A percentile compares a stretch with the other conserved stretches of the same genome.
These are phyloP conservation scores for Polygonum aviculare DNA, from an alignment of 148 eudicot genomes.

Conservation along the genomic window DNA sequence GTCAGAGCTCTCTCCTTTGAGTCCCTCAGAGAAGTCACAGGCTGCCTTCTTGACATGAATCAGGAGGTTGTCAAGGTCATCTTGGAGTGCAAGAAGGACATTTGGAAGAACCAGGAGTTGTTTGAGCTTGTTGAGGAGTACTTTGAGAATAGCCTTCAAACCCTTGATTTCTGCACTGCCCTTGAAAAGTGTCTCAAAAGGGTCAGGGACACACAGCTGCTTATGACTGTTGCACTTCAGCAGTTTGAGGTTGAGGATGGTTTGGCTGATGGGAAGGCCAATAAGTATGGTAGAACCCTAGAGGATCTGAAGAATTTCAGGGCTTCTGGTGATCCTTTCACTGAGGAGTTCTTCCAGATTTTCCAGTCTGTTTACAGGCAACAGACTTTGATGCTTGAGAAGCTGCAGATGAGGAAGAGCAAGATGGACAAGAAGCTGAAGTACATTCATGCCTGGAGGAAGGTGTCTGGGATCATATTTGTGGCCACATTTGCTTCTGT, in stretches of 20 bases:
- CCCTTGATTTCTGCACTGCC: slow-evolving; percentile 87
- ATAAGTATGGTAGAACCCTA: slow-evolving; percentile 45
- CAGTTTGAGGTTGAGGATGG: slow-evolving; percentile 72
- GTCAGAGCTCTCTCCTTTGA: slow-evolving; percentile 75
- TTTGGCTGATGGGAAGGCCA: slow-evolving; percentile 14
- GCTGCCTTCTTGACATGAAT: slow-evolving; percentile 86
- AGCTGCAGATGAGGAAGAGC: slow-evolving; percentile 53
- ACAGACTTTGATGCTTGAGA: slow-evolving; percentile 76
- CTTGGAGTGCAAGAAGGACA: slow-evolving; percentile 86
- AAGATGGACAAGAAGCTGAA: slow-evolving; percentile 88
- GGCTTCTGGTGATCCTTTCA: slow-evolving; percentile 77
- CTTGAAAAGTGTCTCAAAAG: slow-evolving; percentile 82
- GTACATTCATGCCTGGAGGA: slow-evolving; percentile 79
- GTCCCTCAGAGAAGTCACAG: slow-evolving; percentile 84
- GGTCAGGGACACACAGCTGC: slow-evolving; percentile 65
- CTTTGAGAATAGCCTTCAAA: slow-evolving; percentile 81
- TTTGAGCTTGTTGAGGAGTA: slow-evolving; percentile 97
- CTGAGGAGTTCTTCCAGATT: slow-evolving; percentile 67
- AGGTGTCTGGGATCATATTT: slow-evolving; percentile 71
- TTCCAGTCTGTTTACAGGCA: slow-evolving; percentile 75
- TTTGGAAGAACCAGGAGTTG: slow-evolving; percentile 87
- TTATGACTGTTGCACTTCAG: slow-evolving; percentile 75
- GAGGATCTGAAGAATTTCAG: slow-evolving; percentile 73
- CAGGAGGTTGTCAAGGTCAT: slow-evolving; percentile 94
- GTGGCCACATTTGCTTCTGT: slow-evolving; percentile 86